A percentile compares a stretch with the other conserved stretches of the same genome.
phyloP scores from a whole-genome alignment of 2,329 filamentous ascomycete genomes.

The Penicillium griseofulvum region DNA sequence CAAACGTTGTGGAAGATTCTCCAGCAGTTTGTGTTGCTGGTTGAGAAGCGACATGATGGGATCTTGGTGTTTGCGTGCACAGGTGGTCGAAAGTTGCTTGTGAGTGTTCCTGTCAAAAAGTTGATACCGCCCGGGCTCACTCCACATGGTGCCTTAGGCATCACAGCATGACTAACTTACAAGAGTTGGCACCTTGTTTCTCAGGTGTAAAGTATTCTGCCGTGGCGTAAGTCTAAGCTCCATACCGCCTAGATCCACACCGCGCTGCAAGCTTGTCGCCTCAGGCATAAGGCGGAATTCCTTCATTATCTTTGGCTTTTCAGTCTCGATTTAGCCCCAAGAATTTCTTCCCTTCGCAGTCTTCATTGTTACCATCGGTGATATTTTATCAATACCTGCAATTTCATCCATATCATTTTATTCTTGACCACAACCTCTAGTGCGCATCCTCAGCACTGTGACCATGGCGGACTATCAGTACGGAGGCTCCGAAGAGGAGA shows the following conservation, averaged over 20 bases:
- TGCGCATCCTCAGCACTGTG: slow-evolving; percentile 9
- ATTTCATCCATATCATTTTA: not conserved
- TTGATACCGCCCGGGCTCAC: slow-evolving; percentile 5
- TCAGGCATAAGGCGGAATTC: slow-evolving; percentile 2
- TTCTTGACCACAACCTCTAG: not conserved
- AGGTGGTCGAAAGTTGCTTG: not conserved
- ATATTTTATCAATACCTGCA: slow-evolving; percentile 4
- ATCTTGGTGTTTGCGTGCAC: slow-evolving; percentile 7
- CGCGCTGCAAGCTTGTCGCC: not conserved
- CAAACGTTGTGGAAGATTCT: slow-evolving; percentile 67
- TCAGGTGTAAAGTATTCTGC: not conserved
- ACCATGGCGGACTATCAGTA: slow-evolving; percentile 71
- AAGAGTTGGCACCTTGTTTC: not conserved
- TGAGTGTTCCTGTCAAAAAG: slow-evolving; percentile 7
- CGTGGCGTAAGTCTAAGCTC: too few relatives aligned
- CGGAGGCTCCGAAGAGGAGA: slow-evolving; percentile 75
- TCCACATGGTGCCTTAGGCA: slow-evolving; percentile 1
- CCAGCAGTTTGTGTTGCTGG: slow-evolving; percentile 9
- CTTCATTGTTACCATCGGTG: slow-evolving; percentile 14
- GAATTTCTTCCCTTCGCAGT: slow-evolving; percentile 5
- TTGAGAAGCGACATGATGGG: slow-evolving; percentile 20
- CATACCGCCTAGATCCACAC: not conserved
- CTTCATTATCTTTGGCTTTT: slow-evolving; percentile 9
- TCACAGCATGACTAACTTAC: not conserved
- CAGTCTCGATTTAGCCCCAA: slow-evolving; percentile 2